These are phyloP conservation scores for Apophysomyces elegans DNA, from an alignment of 371 early-diverging fungal species.

Conservation along the genomic window DNA sequence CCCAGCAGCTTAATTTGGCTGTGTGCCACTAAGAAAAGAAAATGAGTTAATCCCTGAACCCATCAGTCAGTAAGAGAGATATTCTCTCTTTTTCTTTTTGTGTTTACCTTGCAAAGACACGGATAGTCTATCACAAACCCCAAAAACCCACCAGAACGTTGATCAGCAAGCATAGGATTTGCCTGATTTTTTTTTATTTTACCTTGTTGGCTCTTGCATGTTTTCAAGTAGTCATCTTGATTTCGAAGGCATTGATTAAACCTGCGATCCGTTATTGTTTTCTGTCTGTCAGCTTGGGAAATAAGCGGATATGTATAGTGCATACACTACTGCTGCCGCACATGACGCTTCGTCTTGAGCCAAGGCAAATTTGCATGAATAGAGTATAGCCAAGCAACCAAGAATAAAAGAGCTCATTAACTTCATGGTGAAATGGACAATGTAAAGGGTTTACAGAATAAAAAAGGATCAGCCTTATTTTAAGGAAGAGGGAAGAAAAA, in stretches of 20 bases:
- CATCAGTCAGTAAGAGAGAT: neutral
- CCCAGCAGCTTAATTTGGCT: constrained; percentile 31
- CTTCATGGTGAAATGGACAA: constrained; percentile 2
- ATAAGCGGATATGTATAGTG: neutral
- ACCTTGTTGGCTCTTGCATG: constrained; percentile 23
- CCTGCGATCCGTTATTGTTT: constrained; percentile 2
- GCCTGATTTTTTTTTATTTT: neutral
- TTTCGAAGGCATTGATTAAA: constrained; percentile 24
- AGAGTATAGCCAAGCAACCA: neutral
- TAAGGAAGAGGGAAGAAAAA: too few species aligned
- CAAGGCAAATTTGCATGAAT: neutral
- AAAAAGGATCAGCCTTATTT: neutral
- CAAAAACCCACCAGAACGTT: neutral
- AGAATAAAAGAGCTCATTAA: neutral
- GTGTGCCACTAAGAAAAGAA: constrained; percentile 24
- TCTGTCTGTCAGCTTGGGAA: neutral
- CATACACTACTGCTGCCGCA: constrained; percentile 3
- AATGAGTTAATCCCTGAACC: neutral
- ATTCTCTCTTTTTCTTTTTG: too few species aligned
- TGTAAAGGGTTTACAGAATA: neutral
- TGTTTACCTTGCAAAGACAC: constrained; percentile 28
- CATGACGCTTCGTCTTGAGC: constrained; percentile 6
- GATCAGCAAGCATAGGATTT: neutral
- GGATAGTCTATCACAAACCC: constrained; percentile 18
- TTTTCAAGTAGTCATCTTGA: constrained; percentile 25